Evolutionary conservation across 441 rosid species (phyloP).

Genomic region (Mallotus repandus): DNA sequence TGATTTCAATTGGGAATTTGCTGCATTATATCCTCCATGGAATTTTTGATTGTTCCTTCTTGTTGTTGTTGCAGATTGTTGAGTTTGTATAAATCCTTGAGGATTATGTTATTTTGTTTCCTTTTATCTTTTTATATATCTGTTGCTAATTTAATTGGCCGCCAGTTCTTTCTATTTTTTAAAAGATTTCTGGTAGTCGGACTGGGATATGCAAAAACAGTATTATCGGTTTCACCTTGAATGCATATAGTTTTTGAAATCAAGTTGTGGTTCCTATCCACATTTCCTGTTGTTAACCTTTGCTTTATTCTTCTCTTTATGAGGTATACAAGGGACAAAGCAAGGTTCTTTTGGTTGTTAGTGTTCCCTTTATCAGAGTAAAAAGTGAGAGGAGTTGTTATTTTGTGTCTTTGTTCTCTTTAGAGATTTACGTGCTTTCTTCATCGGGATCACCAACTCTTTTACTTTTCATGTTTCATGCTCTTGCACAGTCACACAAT

Average conservation of each 20-base stretch:
- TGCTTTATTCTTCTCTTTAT: conserved; percentile 2
- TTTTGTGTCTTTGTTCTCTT: conserved; percentile 18
- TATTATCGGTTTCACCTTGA: not conserved
- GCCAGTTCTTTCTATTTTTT: not conserved
- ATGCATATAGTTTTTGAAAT: not conserved
- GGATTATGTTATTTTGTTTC: too few relatives aligned
- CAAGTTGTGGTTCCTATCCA: not conserved
- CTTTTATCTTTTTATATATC: too few relatives aligned
- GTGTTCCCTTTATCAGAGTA: conserved; percentile 10
- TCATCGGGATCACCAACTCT: conserved; percentile 41
- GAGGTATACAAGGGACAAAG: conserved; percentile 4
- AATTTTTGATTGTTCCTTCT: too few relatives aligned
- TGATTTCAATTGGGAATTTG: too few relatives aligned
- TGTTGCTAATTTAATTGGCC: too few relatives aligned
- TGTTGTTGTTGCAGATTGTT: too few relatives aligned
- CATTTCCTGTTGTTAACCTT: not conserved
- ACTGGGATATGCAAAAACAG: not conserved
- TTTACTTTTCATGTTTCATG: conserved; percentile 34
- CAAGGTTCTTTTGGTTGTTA: not conserved
- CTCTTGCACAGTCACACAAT: conserved; percentile 13
- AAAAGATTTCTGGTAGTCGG: not conserved
- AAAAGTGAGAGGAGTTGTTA: conserved; percentile 9
- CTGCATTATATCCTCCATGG: too few relatives aligned
- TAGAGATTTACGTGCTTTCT: conserved; percentile 13
- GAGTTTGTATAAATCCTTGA: too few relatives aligned